Evolutionary conservation across 106 monocot species (phyloP).

Genomic region (Platanthera zijinensis): DNA sequence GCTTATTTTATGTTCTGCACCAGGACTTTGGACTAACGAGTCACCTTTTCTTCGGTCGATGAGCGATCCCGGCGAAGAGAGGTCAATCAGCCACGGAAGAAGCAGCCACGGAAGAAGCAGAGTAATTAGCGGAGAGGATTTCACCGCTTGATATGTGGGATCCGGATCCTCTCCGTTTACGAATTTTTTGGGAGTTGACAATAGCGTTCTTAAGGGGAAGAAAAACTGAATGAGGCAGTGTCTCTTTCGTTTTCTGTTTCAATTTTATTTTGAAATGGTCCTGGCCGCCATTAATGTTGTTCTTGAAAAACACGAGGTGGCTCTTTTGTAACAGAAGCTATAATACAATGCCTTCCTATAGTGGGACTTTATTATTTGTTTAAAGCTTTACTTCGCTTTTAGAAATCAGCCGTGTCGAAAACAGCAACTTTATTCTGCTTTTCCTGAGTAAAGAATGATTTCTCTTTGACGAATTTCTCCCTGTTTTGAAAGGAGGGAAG

Average conservation of each 20-base stretch:
- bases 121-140: background rate
- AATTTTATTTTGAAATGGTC: background rate
- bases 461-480: background rate
- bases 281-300: background rate
- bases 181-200: too few species aligned
- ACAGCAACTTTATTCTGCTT: background rate
- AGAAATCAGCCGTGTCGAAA: background rate
- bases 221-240: background rate
- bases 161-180: too few species aligned
- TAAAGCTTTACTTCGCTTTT: background rate
- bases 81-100: too few species aligned
- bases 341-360: background rate
- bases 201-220: background rate
- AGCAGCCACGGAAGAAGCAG: background rate
- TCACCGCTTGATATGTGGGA: too few species aligned
- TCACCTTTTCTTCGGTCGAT: conserved; percentile 16
- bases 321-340: background rate
- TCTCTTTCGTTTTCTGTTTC: background rate
- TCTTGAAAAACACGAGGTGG: background rate
- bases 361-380: background rate
- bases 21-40: conserved; percentile 8
- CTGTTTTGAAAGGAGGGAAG: background rate
- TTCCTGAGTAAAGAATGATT: background rate
- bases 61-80: conserved; percentile 15
- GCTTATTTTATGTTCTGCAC: background rate